These are phyloP conservation scores for Trichoderma orchidacearum DNA, from an alignment of 495 filamentous ascomycete species.

Conservation along the genomic window DNA sequence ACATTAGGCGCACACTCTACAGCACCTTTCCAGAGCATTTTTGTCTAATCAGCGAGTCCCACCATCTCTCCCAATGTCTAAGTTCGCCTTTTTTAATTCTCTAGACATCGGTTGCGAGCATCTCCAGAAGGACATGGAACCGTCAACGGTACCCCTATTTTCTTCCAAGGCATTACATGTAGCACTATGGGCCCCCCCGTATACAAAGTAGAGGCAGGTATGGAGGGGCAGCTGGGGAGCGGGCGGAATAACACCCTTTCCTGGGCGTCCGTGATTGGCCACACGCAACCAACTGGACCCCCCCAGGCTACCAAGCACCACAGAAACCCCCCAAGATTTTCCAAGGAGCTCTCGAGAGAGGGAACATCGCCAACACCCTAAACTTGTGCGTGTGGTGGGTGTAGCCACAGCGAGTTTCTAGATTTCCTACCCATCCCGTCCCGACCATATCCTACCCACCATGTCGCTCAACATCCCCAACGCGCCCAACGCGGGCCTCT, in stretches of 20 bases:
- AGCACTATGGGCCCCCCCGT: too few relatives aligned
- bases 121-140: too few relatives aligned
- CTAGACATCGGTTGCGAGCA: too few relatives aligned
- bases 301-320: neutral
- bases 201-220: neutral
- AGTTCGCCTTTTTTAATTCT: too few relatives aligned
- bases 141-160: too few relatives aligned
- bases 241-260: neutral
- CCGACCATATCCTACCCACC: slow-evolving; percentile 10
- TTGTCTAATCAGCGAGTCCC: too few relatives aligned
- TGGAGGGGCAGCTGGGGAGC: neutral
- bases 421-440: neutral
- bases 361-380: slow-evolving; percentile 1
- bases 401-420: neutral
- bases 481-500: slow-evolving; percentile 84
- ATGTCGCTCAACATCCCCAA: slow-evolving; percentile 95
- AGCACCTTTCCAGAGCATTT: too few relatives aligned
- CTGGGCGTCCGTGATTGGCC: neutral
- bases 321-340: slow-evolving; percentile 10
- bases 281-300: neutral
- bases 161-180: too few relatives aligned
- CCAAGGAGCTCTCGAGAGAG: neutral
- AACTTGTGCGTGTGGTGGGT: slow-evolving; percentile 3
- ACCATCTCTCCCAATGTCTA: too few relatives aligned
- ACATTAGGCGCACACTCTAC: too few relatives aligned